Percentiles rank a stretch among this genome's conserved stretches.
These are phyloP conservation scores for Stenocarpella maydis DNA, from an alignment of 2,329 filamentous ascomycete species.

Conservation along the genomic window DNA sequence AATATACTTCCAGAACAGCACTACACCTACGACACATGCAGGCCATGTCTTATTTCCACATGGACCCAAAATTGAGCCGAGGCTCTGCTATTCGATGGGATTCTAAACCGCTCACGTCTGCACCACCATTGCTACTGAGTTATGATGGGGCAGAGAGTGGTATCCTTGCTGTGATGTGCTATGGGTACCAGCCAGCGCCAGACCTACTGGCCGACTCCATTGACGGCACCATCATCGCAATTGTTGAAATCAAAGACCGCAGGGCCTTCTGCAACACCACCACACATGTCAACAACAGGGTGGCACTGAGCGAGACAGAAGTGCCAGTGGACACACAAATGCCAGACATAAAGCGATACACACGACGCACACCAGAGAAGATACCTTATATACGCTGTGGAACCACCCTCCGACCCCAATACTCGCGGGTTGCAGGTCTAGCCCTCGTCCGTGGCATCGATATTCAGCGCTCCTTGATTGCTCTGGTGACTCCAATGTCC, in stretches of 20 bases:
- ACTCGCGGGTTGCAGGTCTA: slow-evolving; percentile 68
- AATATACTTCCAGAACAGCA: slow-evolving; percentile 65
- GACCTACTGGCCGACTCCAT: slow-evolving; percentile 70
- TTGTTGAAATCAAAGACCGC: slow-evolving; percentile 67
- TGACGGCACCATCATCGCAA: slow-evolving; percentile 74
- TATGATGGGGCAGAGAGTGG: slow-evolving; percentile 62
- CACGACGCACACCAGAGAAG: slow-evolving; percentile 57
- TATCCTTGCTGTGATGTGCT: slow-evolving; percentile 72
- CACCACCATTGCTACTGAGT: slow-evolving; percentile 67
- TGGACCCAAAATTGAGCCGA: slow-evolving; percentile 38
- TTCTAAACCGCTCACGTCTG: slow-evolving; percentile 60
- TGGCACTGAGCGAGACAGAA: background rate
- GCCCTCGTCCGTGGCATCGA: slow-evolving; percentile 78
- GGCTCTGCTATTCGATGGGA: slow-evolving; percentile 54
- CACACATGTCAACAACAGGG: no score
- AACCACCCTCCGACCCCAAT: slow-evolving; percentile 66
- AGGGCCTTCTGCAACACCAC: slow-evolving; percentile 54
- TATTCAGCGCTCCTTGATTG: slow-evolving; percentile 57
- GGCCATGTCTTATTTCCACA: slow-evolving; percentile 81
- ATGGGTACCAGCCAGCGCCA: slow-evolving; percentile 69
- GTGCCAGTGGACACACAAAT: background rate
- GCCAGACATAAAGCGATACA: slow-evolving; percentile 33
- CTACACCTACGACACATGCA: slow-evolving; percentile 77
- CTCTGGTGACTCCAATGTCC: slow-evolving; percentile 70
- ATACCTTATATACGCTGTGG: slow-evolving; percentile 69